A percentile compares a stretch with the other conserved stretches of the same genome.
phyloP scores from a whole-genome alignment of 768 basidiomycete species.

The Suillus alpinus region DNA sequence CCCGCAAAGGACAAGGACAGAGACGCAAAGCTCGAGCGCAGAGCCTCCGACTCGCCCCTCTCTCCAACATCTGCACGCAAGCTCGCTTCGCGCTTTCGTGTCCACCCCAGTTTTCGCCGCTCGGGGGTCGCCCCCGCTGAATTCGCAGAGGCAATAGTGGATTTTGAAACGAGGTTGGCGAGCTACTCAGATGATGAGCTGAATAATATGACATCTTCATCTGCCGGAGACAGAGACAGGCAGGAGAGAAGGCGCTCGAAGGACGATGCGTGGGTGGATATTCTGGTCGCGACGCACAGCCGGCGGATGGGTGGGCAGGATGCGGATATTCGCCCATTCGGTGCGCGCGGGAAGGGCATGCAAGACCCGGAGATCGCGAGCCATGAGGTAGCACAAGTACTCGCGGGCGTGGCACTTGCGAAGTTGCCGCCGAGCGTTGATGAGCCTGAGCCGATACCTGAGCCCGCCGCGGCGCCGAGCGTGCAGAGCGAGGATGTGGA shows the following conservation, averaged over 20 bases:
- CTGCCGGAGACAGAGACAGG: slow-evolving; percentile 28
- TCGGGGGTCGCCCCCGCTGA: slow-evolving; percentile 63
- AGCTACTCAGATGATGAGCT: slow-evolving; percentile 52
- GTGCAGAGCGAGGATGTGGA: slow-evolving; percentile 36
- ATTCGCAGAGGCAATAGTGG: slow-evolving; percentile 60
- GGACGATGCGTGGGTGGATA: slow-evolving; percentile 89
- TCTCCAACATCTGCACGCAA: slow-evolving; percentile 33
- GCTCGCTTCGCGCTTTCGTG: slow-evolving; percentile 50
- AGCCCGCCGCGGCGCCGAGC: slow-evolving; percentile 8
- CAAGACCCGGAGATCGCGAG: slow-evolving; percentile 72
- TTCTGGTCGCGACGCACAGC: slow-evolving; percentile 60
- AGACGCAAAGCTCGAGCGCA: slow-evolving; percentile 18
- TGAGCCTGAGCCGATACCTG: slow-evolving; percentile 27
- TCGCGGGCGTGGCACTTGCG: slow-evolving; percentile 49
- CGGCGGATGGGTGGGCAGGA: slow-evolving; percentile 58
- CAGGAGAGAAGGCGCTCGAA: slow-evolving; percentile 43
- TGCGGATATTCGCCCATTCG: slow-evolving; percentile 34
- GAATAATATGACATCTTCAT: slow-evolving; percentile 40
- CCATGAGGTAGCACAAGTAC: slow-evolving; percentile 68
- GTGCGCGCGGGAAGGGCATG: slow-evolving; percentile 22
- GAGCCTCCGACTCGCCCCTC: slow-evolving; percentile 25
- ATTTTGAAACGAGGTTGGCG: slow-evolving; percentile 80
- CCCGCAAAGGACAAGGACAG: slow-evolving; percentile 13
- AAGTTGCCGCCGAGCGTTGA: slow-evolving; percentile 39
- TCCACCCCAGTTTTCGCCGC: slow-evolving; percentile 54